Evolutionary conservation across 192 early-diverging fungal genomes (phyloP), one percentile per base, ranked within the genome.

Genomic region (Coemansia asiatica): DNA sequence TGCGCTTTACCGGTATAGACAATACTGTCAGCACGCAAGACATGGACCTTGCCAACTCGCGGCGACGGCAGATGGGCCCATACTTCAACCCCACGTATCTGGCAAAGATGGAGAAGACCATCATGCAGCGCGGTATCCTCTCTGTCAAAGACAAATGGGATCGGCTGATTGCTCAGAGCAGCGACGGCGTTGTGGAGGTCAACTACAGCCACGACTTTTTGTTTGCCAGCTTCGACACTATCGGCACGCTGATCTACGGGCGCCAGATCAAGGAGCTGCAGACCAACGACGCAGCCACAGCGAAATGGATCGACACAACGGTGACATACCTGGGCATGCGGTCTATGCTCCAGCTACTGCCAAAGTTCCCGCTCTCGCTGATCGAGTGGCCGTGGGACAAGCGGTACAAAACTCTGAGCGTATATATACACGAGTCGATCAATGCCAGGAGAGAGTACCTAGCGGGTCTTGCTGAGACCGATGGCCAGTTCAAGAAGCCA

Each of bases 191-290:
- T 19, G 70, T 49, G 7, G 71, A 81, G 40, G 67, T 81, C 49
- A 81, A 81, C 46, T 81, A 69, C 58, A 56, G 73, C 56, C 54
- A 76, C 25, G 71, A 76, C 54, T 73, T 81, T 57, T 47, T 74
- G 13, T 76, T 73, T 62, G 55, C 69, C 0, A 64, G 74, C 8
- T 81, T 76, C 53, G 75, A 81, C 62, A 71, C 61, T 2, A 81
- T 81, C 36, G 66, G 74, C n/a, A 71, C 66, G 9, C 56, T 80
- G 25, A 73, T 71, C n/a, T 80, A 61, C 38, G 72, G 72, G 22
- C 56, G 50, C 28, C 77, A 71, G 60, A 68, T 80, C 28, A 58
- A 64, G 2, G 72, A 71, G 60, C 64, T 80, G 6, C 36, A 25
- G 31, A 60, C 29, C 2, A 74, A 70, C 57, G 67, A 79, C 19